phyloP scores from a whole-genome alignment of 768 basidiomycete genomes.

The Suillus occidentalis region DNA sequence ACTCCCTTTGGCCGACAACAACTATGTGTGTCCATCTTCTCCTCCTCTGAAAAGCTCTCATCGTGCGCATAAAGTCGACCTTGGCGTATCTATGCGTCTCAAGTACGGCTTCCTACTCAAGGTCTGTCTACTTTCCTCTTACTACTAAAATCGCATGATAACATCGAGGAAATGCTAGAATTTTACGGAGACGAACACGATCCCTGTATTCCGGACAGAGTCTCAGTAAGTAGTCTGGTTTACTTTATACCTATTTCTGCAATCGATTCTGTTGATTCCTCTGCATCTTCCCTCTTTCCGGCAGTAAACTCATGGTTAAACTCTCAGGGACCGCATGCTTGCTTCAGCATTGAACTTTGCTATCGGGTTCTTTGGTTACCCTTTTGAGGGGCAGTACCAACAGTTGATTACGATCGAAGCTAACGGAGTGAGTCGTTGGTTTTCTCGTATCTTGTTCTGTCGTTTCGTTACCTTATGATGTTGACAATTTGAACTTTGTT shows the following conservation, averaged over 20 bases:
- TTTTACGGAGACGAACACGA: constrained; percentile 56
- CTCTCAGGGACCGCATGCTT: constrained; percentile 67
- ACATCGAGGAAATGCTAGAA: constrained; percentile 38
- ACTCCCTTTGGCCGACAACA: constrained; percentile 93
- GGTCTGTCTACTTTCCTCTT: constrained; percentile 26
- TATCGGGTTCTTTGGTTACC: constrained; percentile 76
- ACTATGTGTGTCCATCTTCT: constrained; percentile 52
- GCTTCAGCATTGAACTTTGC: constrained; percentile 66
- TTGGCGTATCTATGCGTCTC: constrained; percentile 69
- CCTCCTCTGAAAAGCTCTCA: neutral
- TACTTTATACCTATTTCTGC: neutral
- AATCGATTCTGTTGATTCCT: neutral
- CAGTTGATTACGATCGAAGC: constrained; percentile 76
- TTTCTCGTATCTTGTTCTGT: constrained; percentile 13
- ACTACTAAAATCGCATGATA: neutral
- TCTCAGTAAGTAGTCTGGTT: constrained; percentile 50
- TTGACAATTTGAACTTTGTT: constrained; percentile 15
- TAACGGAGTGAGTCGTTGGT: constrained; percentile 42
- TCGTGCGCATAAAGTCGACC: constrained; percentile 42
- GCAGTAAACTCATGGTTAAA: neutral
- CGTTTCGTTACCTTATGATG: no score
- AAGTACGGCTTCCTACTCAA: constrained; percentile 80
- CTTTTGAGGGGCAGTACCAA: constrained; percentile 70
- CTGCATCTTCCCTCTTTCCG: neutral
- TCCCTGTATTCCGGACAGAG: constrained; percentile 81